These are phyloP conservation scores for Podospora sp. DNA, from an alignment of 495 filamentous ascomycete species.

Conservation along the genomic window DNA sequence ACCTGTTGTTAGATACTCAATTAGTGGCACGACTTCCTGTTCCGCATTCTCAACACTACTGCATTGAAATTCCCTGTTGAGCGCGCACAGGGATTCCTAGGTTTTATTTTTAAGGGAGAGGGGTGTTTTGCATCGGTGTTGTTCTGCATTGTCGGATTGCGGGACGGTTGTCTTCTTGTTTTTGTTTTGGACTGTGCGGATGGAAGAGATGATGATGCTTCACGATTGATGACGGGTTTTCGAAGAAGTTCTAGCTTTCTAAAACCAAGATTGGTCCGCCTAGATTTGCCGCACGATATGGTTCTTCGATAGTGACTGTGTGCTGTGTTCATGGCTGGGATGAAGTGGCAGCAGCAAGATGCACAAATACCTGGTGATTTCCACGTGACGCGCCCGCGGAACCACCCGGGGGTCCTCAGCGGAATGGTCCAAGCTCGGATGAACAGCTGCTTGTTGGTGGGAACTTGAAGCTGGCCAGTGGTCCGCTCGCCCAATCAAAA, in stretches of 20 bases:
- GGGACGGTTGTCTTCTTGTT: background rate
- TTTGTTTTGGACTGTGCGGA: background rate
- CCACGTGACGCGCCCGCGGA: conserved; percentile 12
- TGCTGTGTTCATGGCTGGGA: background rate
- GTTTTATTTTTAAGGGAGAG: background rate
- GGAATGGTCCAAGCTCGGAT: background rate
- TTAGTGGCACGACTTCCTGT: background rate
- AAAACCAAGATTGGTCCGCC: background rate
- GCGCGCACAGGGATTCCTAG: background rate
- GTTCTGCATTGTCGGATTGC: background rate
- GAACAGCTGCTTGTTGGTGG: conserved; percentile 4
- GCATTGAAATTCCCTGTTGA: background rate
- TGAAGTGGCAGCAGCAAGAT: background rate
- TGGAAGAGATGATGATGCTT: background rate
- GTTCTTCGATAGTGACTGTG: background rate
- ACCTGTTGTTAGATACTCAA: background rate
- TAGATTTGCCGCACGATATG: background rate
- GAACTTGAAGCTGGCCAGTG: background rate
- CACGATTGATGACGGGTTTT: background rate
- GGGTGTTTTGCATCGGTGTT: conserved; percentile 3
- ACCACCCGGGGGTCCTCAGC: conserved; percentile 5
- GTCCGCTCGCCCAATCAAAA: conserved; percentile 44
- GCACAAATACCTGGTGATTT: background rate
- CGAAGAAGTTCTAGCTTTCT: background rate
- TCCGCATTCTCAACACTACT: background rate